Evolutionary conservation across 306 rosid genomes (phyloP), one percentile per base, ranked within the genome.

Genomic region (Delonix regia): DNA sequence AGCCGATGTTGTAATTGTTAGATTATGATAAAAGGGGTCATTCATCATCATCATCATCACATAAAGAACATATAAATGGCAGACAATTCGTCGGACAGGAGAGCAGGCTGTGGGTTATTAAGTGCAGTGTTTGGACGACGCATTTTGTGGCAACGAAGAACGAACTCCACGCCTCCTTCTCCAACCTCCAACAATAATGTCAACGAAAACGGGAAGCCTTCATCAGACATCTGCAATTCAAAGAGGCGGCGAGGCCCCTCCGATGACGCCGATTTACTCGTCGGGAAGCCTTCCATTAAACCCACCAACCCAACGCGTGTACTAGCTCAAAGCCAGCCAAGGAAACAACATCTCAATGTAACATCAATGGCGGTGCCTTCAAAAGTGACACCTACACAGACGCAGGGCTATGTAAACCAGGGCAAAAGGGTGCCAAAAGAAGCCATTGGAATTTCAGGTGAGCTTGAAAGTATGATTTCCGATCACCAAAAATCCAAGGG

Each of bases 391-490:
- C 62, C 62, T 48, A 42, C 44, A 6, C 6, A 65, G 9, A 7
- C 68, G 19, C 88, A 83, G 21, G 88, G 82, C 16, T 88, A 93
- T 63, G 94, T 88, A 4, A 87, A 80, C 62, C 94, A 85, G 22
- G 96, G 91, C 7, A 84, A 84, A 82, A 89, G 39, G 84, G 94
- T 92, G 4, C 93, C 93, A 1, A 88, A 75, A 78, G 98, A 94
- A 67, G 92, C 85, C 34, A 24, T 85, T 77, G 93, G 97, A 2
- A 81, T 94, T 15, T 94, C 97, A 0, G 97, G 98, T 6, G 98
- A 94, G 85, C 97, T 94, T 4, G 98, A 94, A 11, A 84, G 82
- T 79, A 90, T 92, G 88, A 84, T 94, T 59, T 28, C 74, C 5
- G 97, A 94, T 79, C 90, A 90, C 48, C 97, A 89, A 61, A 92